phyloP scores from a whole-genome alignment of 1,284 basidiomycete species.

The Puccinia novopanici region DNA sequence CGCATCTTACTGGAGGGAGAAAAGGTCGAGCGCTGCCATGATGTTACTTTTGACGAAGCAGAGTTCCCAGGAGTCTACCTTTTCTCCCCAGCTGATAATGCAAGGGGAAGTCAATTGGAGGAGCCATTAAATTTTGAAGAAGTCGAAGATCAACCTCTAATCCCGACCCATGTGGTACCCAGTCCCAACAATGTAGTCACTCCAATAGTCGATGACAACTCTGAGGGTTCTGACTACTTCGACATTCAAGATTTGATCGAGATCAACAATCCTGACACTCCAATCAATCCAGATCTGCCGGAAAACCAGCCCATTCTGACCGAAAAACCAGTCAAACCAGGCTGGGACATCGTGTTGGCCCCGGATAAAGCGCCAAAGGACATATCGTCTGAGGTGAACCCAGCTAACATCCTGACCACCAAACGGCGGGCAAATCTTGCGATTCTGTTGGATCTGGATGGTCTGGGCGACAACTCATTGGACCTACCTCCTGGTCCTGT shows the following conservation, averaged over 20 bases:
- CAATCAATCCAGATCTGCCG: no score
- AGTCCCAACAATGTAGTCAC: no score
- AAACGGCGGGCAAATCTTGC: no score
- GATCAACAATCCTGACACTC: no score
- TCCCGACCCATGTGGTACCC: no score
- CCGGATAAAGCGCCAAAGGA: slow-evolving; percentile 8
- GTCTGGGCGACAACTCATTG: neutral
- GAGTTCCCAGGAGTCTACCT: neutral
- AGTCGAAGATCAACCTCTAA: neutral
- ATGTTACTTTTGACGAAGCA: neutral
- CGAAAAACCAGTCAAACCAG: neutral
- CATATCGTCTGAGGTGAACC: neutral
- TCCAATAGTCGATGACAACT: no score
- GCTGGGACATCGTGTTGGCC: neutral
- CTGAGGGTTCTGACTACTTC: no score
- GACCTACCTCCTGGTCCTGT: neutral
- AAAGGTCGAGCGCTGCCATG: neutral
- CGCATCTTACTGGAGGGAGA: neutral
- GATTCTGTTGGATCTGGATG: neutral
- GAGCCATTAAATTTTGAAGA: neutral
- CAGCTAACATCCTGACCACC: no score
- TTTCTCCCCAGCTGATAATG: neutral
- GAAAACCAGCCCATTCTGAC: neutral
- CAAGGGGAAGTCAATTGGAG: no score
- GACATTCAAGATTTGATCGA: no score